phyloP scores from a whole-genome alignment of 2,329 filamentous ascomycete genomes.

The Monilinia laxa region DNA sequence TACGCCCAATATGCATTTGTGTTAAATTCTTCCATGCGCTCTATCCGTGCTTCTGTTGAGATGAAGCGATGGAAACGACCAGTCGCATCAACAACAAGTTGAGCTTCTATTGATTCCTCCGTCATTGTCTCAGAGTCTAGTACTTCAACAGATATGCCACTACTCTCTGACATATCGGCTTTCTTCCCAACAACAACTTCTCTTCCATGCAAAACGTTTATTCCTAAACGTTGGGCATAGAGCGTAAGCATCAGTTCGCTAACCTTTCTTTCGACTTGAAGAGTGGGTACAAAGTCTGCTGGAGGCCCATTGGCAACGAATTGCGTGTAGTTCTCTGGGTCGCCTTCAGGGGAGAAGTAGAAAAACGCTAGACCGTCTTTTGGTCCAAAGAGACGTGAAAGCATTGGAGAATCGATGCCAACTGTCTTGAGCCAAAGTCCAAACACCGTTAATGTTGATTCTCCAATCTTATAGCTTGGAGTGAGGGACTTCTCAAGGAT shows the following conservation, averaged over 20 bases:
- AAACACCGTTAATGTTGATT: slow-evolving; percentile 35
- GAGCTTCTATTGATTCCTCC: slow-evolving; percentile 25
- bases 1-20: slow-evolving; percentile 33
- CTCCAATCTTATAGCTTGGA: slow-evolving; percentile 37
- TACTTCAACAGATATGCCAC: slow-evolving; percentile 13
- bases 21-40: slow-evolving; percentile 33
- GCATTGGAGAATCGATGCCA: slow-evolving; percentile 28
- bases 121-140: slow-evolving; percentile 14
- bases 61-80: slow-evolving; percentile 32
- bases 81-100: slow-evolving; percentile 34
- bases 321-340: slow-evolving; percentile 28
- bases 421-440: slow-evolving; percentile 30
- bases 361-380: slow-evolving; percentile 38
- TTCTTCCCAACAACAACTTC: slow-evolving; percentile 21
- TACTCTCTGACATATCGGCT: background rate
- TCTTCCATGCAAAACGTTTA: slow-evolving; percentile 35
- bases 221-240: slow-evolving; percentile 34
- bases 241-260: slow-evolving; percentile 37
- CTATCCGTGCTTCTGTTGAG: slow-evolving; percentile 30
- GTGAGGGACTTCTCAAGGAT: slow-evolving; percentile 31
- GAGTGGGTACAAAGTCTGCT: slow-evolving; percentile 28
- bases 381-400: slow-evolving; percentile 33
- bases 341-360: slow-evolving; percentile 28
- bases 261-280: slow-evolving; percentile 37
- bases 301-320: slow-evolving; percentile 31